These are phyloP conservation scores for Mariannaea elegans DNA, from an alignment of 2,329 filamentous ascomycete genomes.

Conservation along the genomic window DNA sequence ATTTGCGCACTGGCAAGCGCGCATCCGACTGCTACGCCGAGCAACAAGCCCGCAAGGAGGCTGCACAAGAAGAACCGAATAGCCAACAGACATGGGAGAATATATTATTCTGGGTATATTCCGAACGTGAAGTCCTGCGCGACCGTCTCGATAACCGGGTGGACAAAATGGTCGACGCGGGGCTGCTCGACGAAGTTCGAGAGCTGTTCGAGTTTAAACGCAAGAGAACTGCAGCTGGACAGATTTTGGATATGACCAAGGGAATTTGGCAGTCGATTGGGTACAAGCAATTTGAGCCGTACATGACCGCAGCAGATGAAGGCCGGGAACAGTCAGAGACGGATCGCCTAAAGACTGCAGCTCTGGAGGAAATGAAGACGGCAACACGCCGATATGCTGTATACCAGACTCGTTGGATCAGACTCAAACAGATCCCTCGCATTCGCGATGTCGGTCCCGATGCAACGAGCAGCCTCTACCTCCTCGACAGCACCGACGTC, in stretches of 20 bases:
- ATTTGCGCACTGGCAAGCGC: slow-evolving; percentile 78
- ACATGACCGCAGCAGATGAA: slow-evolving; percentile 61
- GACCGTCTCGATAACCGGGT: slow-evolving; percentile 79
- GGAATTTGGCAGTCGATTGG: slow-evolving; percentile 98
- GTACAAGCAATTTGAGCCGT: slow-evolving; percentile 88
- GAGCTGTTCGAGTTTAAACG: slow-evolving; percentile 55
- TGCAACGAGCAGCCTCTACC: slow-evolving; percentile 69
- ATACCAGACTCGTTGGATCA: slow-evolving; percentile 87
- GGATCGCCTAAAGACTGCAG: slow-evolving; percentile 63
- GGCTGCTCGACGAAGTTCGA: slow-evolving; percentile 59
- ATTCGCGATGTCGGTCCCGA: slow-evolving; percentile 63
- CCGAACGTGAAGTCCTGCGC: slow-evolving; percentile 73
- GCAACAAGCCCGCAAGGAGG: slow-evolving; percentile 63
- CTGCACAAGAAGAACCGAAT: slow-evolving; percentile 33
- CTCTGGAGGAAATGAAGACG: slow-evolving; percentile 79
- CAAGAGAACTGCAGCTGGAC: slow-evolving; percentile 52
- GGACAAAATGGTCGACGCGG: slow-evolving; percentile 78
- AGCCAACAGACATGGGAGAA: slow-evolving; percentile 57
- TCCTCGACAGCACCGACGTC: slow-evolving; percentile 82
- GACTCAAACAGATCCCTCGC: slow-evolving; percentile 79
- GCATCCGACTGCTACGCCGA: slow-evolving; percentile 90
- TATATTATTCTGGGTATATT: slow-evolving; percentile 88
- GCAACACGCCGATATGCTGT: slow-evolving; percentile 90
- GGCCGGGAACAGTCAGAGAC: slow-evolving; percentile 50
- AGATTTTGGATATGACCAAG: slow-evolving; percentile 73